Conservation (phyloP, 192 early-diverging fungal genomes). For the Podila verticillata region DNA sequence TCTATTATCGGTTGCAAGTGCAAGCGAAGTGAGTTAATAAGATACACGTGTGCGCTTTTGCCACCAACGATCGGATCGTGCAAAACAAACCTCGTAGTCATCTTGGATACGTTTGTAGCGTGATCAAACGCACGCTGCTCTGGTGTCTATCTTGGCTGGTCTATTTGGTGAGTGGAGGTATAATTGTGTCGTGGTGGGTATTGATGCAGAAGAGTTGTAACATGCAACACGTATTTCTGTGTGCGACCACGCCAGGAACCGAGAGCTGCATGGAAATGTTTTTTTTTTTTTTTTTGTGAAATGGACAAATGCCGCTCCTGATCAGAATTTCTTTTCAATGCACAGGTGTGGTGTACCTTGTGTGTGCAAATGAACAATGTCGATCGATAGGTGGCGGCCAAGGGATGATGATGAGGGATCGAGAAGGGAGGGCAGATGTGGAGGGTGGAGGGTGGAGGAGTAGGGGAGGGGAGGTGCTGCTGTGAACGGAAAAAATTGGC, state of each 20-base stretch:
- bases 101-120: no score
- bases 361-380: background rate
- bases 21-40: background rate
- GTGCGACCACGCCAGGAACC: no score
- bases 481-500: no score
- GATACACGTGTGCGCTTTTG: background rate
- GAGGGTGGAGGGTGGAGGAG: no score
- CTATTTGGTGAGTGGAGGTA: no score
- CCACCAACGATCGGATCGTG: background rate
- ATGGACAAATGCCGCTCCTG: background rate
- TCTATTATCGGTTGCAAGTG: conserved; percentile 52
- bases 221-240: no score
- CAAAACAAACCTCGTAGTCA: background rate
- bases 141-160: no score
- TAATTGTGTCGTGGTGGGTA: no score
- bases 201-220: no score
- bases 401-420: background rate
- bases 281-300: background rate
- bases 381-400: background rate
- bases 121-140: no score
- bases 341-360: background rate
- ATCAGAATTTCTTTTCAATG: background rate
- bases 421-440: no score
- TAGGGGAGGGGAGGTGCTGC: no score
- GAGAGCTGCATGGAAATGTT: background rate